Conservation (phyloP, 208 protist genomes). For the Crithidia fasciculata region DNA sequence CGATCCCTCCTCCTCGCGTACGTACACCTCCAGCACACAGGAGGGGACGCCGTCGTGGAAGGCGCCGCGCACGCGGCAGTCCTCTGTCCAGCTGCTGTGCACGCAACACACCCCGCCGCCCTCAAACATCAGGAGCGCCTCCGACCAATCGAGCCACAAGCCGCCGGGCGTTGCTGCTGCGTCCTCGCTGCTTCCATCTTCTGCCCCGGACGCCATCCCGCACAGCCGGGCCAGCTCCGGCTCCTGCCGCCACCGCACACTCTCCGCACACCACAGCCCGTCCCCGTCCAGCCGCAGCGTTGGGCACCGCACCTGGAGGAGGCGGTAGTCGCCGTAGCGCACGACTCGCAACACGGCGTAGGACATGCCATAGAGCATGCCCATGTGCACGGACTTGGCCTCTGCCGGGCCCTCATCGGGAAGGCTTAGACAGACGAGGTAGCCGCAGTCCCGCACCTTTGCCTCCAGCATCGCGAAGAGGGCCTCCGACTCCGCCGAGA, state of each 20-base stretch:
- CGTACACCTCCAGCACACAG: constrained; percentile 51
- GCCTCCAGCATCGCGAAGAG: constrained; percentile 29
- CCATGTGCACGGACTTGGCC: constrained; percentile 16
- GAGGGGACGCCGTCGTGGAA: constrained; percentile 52
- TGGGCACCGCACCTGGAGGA: constrained; percentile 48
- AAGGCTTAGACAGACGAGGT: constrained; percentile 46
- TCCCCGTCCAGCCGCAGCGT: constrained; percentile 27
- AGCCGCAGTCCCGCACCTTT: constrained; percentile 24
- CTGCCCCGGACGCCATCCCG: constrained; percentile 39
- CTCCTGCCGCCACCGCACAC: constrained; percentile 42
- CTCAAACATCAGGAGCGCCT: constrained; percentile 60
- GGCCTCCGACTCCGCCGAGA: constrained; percentile 26
- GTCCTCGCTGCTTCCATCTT: constrained; percentile 30
- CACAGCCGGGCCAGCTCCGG: constrained; percentile 34
- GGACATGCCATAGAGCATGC: constrained; percentile 47
- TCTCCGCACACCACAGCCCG: constrained; percentile 41
- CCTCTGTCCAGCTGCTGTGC: constrained; percentile 28
- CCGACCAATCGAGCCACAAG: constrained; percentile 66
- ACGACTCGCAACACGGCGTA: constrained; percentile 48
- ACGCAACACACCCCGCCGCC: constrained; percentile 60
- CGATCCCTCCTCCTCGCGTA: constrained; percentile 7
- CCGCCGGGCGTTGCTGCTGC: constrained; percentile 31
- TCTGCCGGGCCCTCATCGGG: constrained; percentile 40
- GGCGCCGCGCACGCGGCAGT: constrained; percentile 56
- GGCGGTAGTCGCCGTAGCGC: constrained; percentile 23